A percentile compares a stretch with the other conserved stretches of the same genome.
phyloP scores from a whole-genome alignment of 2,329 filamentous ascomycete genomes.

The Penicillium sp. region DNA sequence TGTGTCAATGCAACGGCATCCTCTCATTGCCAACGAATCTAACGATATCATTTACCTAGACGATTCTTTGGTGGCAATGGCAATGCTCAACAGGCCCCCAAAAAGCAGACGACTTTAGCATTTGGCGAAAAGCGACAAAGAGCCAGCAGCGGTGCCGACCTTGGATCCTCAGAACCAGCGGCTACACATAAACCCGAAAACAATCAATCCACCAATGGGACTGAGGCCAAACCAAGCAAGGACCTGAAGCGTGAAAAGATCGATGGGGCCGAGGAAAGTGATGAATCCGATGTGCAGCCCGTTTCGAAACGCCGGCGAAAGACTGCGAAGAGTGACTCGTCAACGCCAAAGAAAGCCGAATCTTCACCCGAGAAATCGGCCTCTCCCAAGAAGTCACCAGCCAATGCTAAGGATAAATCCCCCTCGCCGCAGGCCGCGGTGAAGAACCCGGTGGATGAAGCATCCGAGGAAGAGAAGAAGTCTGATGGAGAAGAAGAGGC shows the following conservation, averaged over 20 bases:
- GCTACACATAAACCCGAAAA: slow-evolving; percentile 6
- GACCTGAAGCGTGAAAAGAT: slow-evolving; percentile 45
- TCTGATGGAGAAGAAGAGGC: slow-evolving; percentile 42
- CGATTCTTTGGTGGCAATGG: slow-evolving; percentile 80
- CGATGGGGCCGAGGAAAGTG: slow-evolving; percentile 48
- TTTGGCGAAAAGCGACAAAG: slow-evolving; percentile 66
- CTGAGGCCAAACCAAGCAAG: slow-evolving; percentile 22
- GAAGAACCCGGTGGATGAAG: slow-evolving; percentile 52
- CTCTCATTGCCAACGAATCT: slow-evolving; percentile 1
- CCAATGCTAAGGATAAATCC: slow-evolving; percentile 23
- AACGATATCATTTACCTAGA: slow-evolving; percentile 51
- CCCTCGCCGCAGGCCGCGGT: slow-evolving; percentile 27
- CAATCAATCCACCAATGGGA: slow-evolving; percentile 17
- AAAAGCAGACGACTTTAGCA: slow-evolving; percentile 77
- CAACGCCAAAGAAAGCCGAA: slow-evolving; percentile 24
- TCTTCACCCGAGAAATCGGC: slow-evolving; percentile 25
- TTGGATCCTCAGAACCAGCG: slow-evolving; percentile 32
- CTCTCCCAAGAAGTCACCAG: slow-evolving; percentile 24
- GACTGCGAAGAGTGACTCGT: slow-evolving; percentile 43
- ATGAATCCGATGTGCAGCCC: slow-evolving; percentile 63
- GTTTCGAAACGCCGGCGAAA: slow-evolving; percentile 58
- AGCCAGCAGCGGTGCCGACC: slow-evolving; percentile 33
- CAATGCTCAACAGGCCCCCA: slow-evolving; percentile 58
- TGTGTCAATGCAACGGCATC: slow-evolving; percentile 48
- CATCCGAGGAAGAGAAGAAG: slow-evolving; percentile 35